Evolutionary conservation across 208 protist species (phyloP).

Genomic region (Trypanosoma melophagium): DNA sequence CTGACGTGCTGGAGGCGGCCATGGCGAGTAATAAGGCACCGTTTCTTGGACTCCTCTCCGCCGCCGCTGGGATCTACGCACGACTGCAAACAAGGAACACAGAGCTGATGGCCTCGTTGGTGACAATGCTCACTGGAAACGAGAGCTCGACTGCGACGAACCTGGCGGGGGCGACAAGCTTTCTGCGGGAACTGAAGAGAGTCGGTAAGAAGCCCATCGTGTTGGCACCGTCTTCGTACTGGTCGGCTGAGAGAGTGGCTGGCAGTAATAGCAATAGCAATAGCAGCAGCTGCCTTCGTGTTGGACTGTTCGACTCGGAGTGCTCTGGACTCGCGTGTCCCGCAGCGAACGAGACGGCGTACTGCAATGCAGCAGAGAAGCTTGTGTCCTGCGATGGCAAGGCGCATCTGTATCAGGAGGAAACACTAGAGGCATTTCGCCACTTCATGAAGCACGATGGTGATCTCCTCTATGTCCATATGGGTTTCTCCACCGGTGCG

Average conservation of each 20-base stretch:
- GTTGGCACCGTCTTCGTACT: slow-evolving; percentile 52
- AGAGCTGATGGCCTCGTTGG: slow-evolving; percentile 24
- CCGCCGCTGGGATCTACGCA: slow-evolving; percentile 37
- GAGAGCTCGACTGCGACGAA: slow-evolving; percentile 18
- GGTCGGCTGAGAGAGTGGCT: slow-evolving; percentile 24
- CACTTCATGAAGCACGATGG: slow-evolving; percentile 37
- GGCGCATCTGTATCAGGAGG: slow-evolving; percentile 48
- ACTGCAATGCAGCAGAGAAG: slow-evolving; percentile 69
- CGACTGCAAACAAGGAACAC: slow-evolving; percentile 21
- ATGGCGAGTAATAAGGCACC: slow-evolving; percentile 68
- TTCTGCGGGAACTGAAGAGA: slow-evolving; percentile 48
- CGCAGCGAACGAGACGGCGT: slow-evolving; percentile 11
- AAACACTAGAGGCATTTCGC: slow-evolving; percentile 41
- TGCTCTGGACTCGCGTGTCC: slow-evolving; percentile 45
- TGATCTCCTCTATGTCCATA: slow-evolving; percentile 65
- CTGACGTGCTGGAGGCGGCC: slow-evolving; percentile 31
- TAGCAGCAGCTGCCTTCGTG: slow-evolving; percentile 28
- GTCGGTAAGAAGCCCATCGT: slow-evolving; percentile 38
- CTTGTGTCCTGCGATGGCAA: slow-evolving; percentile 47
- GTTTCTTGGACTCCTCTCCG: slow-evolving; percentile 48
- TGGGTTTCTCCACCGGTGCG: slow-evolving; percentile 20
- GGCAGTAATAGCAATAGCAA: background rate
- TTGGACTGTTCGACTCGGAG: slow-evolving; percentile 66
- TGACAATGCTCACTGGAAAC: slow-evolving; percentile 62
- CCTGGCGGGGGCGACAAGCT: slow-evolving; percentile 37